phyloP scores from a whole-genome alignment of 805 yeast species.

The Teunomyces cretensis region DNA sequence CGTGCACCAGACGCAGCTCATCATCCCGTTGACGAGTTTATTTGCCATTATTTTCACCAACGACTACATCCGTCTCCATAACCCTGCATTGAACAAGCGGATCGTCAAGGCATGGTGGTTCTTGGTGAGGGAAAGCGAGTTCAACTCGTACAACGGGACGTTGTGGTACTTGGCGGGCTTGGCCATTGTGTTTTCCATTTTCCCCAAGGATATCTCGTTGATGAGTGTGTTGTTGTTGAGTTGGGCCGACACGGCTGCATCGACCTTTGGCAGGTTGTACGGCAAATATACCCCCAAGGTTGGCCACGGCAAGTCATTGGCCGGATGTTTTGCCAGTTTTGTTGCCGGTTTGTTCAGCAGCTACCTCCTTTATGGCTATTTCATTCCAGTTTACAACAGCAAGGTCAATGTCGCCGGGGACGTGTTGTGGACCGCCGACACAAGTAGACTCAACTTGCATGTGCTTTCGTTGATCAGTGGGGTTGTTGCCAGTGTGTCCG shows the following conservation, averaged over 20 bases:
- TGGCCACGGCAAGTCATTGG: slow-evolving; percentile 73
- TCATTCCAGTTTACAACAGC: slow-evolving; percentile 60
- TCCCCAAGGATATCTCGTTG: slow-evolving; percentile 78
- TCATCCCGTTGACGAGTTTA: slow-evolving; percentile 55
- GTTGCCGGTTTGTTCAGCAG: slow-evolving; percentile 67
- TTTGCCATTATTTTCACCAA: slow-evolving; percentile 56
- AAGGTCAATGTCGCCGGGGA: slow-evolving; percentile 53
- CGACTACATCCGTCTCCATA: slow-evolving; percentile 67
- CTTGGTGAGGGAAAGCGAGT: slow-evolving; percentile 82
- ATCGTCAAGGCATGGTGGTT: slow-evolving; percentile 74
- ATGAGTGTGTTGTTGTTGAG: slow-evolving; percentile 78
- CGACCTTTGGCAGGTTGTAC: slow-evolving; percentile 83
- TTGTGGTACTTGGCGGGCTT: slow-evolving; percentile 85
- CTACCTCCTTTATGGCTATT: slow-evolving; percentile 66
- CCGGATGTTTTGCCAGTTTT: slow-evolving; percentile 90
- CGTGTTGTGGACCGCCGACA: slow-evolving; percentile 63
- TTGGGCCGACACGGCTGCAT: slow-evolving; percentile 98
- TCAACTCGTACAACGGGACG: slow-evolving; percentile 74
- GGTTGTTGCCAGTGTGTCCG: slow-evolving; percentile 80
- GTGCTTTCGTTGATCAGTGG: slow-evolving; percentile 66
- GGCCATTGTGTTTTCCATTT: slow-evolving; percentile 62
- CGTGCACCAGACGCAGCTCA: slow-evolving; percentile 53
- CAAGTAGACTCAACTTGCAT: slow-evolving; percentile 56
- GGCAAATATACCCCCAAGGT: slow-evolving; percentile 84
- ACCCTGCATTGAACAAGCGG: slow-evolving; percentile 58